Percentiles rank a stretch among this genome's conserved stretches.
Evolutionary conservation across 2,329 filamentous ascomycete species (phyloP).

Genomic region (Alternaria alternata): DNA sequence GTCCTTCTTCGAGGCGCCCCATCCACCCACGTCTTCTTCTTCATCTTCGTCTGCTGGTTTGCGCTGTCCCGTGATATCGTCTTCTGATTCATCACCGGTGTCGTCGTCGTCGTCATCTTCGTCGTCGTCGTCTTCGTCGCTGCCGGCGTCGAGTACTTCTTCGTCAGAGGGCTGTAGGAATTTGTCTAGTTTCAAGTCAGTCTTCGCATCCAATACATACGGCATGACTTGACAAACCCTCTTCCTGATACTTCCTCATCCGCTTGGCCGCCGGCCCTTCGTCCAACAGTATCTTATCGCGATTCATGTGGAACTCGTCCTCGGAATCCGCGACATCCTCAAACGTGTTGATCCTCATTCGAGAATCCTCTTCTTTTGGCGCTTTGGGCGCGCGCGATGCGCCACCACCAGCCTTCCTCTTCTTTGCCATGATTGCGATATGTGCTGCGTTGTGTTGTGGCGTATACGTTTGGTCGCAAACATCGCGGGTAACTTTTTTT

Average conservation of each 20-base stretch:
- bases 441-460: slow-evolving; percentile 10
- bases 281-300: slow-evolving; percentile 86
- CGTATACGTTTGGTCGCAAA: slow-evolving; percentile 6
- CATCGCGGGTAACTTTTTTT: slow-evolving; percentile 33
- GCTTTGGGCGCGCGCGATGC: slow-evolving; percentile 47
- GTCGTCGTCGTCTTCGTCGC: slow-evolving; percentile 50
- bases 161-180: slow-evolving; percentile 68
- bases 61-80: slow-evolving; percentile 40
- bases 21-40: slow-evolving; percentile 72
- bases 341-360: slow-evolving; percentile 67
- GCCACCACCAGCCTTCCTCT: slow-evolving; percentile 72
- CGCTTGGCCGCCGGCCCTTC: slow-evolving; percentile 82
- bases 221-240: slow-evolving; percentile 56
- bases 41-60: slow-evolving; percentile 61
- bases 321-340: slow-evolving; percentile 92
- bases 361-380: slow-evolving; percentile 55
- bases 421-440: slow-evolving; percentile 58
- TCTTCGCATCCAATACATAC: background rate
- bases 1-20: slow-evolving; percentile 87
- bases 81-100: slow-evolving; percentile 45
- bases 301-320: slow-evolving; percentile 88
- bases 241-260: slow-evolving; percentile 72
- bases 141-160: slow-evolving; percentile 65
- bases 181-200: slow-evolving; percentile 56
- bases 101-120: slow-evolving; percentile 52